Percentiles rank a stretch among this genome's conserved stretches.
phyloP scores from a whole-genome alignment of 148 eudicot genomes.

The Chenopodium formosanum region DNA sequence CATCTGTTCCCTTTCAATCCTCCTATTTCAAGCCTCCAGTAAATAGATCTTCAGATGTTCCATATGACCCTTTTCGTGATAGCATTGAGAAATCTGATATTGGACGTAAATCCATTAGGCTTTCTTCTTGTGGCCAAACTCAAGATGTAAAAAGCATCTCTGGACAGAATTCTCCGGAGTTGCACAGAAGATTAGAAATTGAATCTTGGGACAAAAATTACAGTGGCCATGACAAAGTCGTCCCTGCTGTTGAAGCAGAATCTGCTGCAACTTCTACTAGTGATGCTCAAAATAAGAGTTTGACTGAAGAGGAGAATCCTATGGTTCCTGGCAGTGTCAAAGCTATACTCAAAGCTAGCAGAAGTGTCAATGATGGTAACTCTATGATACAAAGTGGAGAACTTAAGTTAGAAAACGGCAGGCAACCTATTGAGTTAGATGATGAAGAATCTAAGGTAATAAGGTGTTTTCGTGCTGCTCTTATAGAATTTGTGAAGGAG shows the following conservation, averaged over 20 bases:
- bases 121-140: constrained; percentile 35
- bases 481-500: constrained; percentile 79
- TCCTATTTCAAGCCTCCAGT: constrained; percentile 44
- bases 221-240: constrained; percentile 30
- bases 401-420: constrained; percentile 35
- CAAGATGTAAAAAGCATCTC: constrained; percentile 25
- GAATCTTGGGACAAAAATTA: constrained; percentile 31
- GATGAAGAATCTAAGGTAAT: constrained; percentile 60
- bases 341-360: constrained; percentile 33
- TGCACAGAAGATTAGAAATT: constrained; percentile 19
- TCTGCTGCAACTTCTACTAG: constrained; percentile 42
- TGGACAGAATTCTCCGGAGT: constrained; percentile 29
- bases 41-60: constrained; percentile 45
- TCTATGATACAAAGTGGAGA: constrained; percentile 31
- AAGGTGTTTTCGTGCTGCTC: constrained; percentile 70
- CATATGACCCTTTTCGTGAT: constrained; percentile 68
- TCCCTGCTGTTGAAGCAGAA: constrained; percentile 43
- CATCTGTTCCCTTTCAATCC: constrained; percentile 75
- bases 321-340: constrained; percentile 34
- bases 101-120: constrained; percentile 36
- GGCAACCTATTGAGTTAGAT: constrained; percentile 39
- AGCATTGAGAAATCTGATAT: constrained; percentile 48
- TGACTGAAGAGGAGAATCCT: constrained; percentile 41
- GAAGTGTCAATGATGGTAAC: constrained; percentile 28
- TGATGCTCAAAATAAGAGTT: constrained; percentile 33